Base-by-base conservation (phyloP, 352 stramenopile genomes). In the Phytophthora chlamydospora region DNA sequence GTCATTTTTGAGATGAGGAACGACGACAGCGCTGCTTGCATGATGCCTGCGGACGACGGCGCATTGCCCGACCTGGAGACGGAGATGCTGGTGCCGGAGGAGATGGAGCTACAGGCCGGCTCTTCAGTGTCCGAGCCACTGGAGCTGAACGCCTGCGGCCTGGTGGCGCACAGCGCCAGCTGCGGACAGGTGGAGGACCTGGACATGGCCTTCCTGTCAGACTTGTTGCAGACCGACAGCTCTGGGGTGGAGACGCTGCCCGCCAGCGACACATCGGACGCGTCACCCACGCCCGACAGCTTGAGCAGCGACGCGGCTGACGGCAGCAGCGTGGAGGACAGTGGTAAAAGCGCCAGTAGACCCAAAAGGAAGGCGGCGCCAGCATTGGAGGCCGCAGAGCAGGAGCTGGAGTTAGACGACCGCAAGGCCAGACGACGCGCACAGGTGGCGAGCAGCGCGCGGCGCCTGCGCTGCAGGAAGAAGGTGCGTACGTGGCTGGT, bases 401-500 rank as follows among this genome's bases (percentile, higher is more conserved):
- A 45, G 9, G 58, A 61, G 29, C 19, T 21, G 1, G 57, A 77
- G 27, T 38, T 40, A 24, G 31, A 75, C 2, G 73, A 83, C 10
- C 74, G 71, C 55, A 78, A 76, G 19, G 67, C 64, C 6, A 70
- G 68, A 57, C 76, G 73, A 3, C 51, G 76, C 43, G 66, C 75
- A 29, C 76, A 85, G 27, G 64, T 85, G 19, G 76, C 73, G 4
- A 83, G 67, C 47, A 85, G 76, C 55, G 72, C 73, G 7, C 76
- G 73, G 6, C 73, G 76, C 31, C 73, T 83, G 36, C 73, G 76
- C 11, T 76, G 61, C n/a, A 73, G 71, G 49, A 79, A 79, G 45
- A 85, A 85, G 66, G 67, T 73, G 60, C 5, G 19, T 46, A 16
- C 33, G 43, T 31, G 21, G 14, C 14, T 40, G 21, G 12, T n/a